phyloP scores from a whole-genome alignment of 306 rosid species.

The cucumber (Cucumis sativus) region Cucumber_9930_V3 NC_026657.2:34022001-34022500 shows the following conservation, averaged over 20 bases:
- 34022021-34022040: too few relatives aligned
- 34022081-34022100: not conserved
- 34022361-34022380: slow-evolving; percentile 7
- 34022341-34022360: not conserved
- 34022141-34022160: not conserved
- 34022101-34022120: not conserved
- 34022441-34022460: not conserved
- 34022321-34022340: slow-evolving; percentile 6
- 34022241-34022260: not conserved
- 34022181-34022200: not conserved
- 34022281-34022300: slow-evolving; percentile 1
- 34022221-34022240: not conserved
- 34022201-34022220: not conserved
- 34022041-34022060: not conserved
- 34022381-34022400: slow-evolving; percentile 6
- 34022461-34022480: not conserved
- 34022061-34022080: not conserved
- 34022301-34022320: not conserved
- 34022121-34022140: not conserved
- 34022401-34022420: slow-evolving; percentile 2
- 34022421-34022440: not conserved
- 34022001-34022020: too few relatives aligned
- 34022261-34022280: not conserved
- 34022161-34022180: not conserved
- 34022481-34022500: not conserved